phyloP scores from a whole-genome alignment of 306 rosid species.

The Neltuma alba region DNA sequence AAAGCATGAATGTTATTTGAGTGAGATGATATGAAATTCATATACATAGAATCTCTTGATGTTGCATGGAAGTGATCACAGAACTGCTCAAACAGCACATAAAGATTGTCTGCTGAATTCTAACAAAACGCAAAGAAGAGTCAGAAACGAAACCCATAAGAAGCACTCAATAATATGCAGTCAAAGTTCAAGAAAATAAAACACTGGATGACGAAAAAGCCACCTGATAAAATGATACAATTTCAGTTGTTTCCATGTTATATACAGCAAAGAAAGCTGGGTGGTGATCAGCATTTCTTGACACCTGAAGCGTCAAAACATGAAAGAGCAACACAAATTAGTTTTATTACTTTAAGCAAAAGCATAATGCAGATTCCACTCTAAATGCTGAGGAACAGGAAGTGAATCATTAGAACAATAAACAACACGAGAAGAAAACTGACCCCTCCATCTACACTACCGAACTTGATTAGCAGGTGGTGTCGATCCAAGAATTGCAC shows the following conservation, averaged over 20 bases:
- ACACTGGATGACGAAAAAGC: constrained; percentile 11
- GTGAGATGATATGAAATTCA: constrained; percentile 92
- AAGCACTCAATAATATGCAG: neutral
- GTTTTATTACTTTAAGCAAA: constrained; percentile 31
- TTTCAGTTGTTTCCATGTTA: constrained; percentile 97
- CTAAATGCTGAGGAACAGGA: constrained; percentile 4
- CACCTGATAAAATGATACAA: constrained; percentile 92
- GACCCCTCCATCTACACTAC: constrained; percentile 98
- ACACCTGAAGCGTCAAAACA: constrained; percentile 66
- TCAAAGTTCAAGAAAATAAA: constrained; percentile 29
- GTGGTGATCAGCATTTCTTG: constrained; percentile 78
- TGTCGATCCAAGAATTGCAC: constrained; percentile 98
- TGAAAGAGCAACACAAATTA: constrained; percentile 29
- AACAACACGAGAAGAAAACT: constrained; percentile 44
- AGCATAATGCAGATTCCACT: constrained; percentile 14
- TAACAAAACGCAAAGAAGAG: constrained; percentile 45
- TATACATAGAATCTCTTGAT: constrained; percentile 64
- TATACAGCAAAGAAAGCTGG: constrained; percentile 86
- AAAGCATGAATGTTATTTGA: constrained; percentile 80
- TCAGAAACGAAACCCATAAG: constrained; percentile 33
- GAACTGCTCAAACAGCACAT: constrained; percentile 82
- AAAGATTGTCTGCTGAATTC: constrained; percentile 90
- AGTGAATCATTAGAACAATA: constrained; percentile 20
- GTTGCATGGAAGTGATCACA: constrained; percentile 83
- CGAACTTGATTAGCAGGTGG: constrained; percentile 94